These are phyloP conservation scores for Craterostigma plantagineum DNA, from an alignment of 257 asterid species.

Conservation along the genomic window DNA sequence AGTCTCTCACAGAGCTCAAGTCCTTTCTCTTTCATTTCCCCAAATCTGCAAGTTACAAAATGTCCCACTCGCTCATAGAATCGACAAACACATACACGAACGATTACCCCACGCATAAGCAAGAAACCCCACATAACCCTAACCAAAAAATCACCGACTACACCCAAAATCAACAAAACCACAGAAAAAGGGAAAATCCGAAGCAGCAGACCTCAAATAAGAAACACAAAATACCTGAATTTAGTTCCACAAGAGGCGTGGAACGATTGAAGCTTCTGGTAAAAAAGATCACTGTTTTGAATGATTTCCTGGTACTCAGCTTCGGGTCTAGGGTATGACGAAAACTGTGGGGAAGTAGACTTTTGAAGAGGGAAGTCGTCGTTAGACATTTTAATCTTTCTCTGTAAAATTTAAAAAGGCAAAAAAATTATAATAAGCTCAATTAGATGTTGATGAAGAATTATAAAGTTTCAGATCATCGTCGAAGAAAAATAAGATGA, in stretches of 20 bases:
- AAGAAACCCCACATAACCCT: no score
- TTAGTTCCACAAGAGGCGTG: conserved; percentile 32
- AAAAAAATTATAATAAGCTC: no score
- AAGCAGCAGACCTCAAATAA: background rate
- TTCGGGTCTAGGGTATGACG: conserved; percentile 60
- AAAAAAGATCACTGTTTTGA: conserved; percentile 49
- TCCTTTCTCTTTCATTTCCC: no score
- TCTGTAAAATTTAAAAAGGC: no score
- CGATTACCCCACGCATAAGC: no score
- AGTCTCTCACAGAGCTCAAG: no score
- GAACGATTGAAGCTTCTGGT: conserved; percentile 48
- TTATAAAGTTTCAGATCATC: no score
- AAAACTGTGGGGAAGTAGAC: conserved; percentile 15
- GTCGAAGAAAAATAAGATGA: no score
- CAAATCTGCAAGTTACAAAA: no score
- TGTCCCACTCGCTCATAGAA: no score
- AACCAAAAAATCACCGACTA: background rate
- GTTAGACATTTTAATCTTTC: conserved; percentile 24
- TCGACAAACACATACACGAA: no score
- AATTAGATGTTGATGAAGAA: no score
- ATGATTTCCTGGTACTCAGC: conserved; percentile 58
- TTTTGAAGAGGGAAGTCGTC: conserved; percentile 26
- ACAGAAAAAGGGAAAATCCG: background rate
- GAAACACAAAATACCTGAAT: conserved; percentile 21
- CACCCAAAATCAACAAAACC: background rate